Base-by-base conservation (phyloP, 805 yeast genomes). In the Candida nitratophila region DNA sequence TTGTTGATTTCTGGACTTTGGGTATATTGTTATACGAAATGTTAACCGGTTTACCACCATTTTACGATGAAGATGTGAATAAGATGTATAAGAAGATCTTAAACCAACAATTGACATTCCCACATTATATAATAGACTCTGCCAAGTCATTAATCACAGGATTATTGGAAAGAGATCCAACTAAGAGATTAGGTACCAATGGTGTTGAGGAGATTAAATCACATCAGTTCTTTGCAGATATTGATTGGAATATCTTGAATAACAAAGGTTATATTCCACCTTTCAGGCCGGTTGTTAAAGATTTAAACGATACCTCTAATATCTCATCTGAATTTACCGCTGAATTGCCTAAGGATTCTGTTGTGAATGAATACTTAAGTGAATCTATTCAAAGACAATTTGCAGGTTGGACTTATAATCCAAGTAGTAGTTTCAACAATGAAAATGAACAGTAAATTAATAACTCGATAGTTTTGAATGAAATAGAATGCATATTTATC, bases 1-100 rank as follows among this genome's bases (percentile, higher is more conserved):
- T 85, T 10, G 98, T 93, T 20, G 99, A 93, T 65, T 93, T 96
- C 91, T 93, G 99, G 99, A 93, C 99, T 1, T 71, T 93, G 54
- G 99, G 99, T 36, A 90, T 91, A 16, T 71, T 93, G 43, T 70
- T 93, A 38, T 93, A 88, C 61, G 99, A 91, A 60, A 93, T 93
- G 99, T 71, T 93, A 48, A 89, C 97, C 1, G 96, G 98, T 1
- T 73, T 93, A 52, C 99, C 99, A 4, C 99, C 99, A 34, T 93
- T 88, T 62, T 93, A 88, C 61, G 98, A 93, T 60, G 96, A 90
- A 59, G 93, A 90, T 64, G 85, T 86, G 7, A 83, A 89, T 47
- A 81, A 81, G 37, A 93, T 93, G 99, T 93, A 93, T 70, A 80
- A 86, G 57, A 93, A 91, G 68, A 93, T 93, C 51, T 67, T 93